These are phyloP conservation scores for Boletus vermiculosoides DNA, from an alignment of 768 basidiomycete genomes.

Conservation along the genomic window DNA sequence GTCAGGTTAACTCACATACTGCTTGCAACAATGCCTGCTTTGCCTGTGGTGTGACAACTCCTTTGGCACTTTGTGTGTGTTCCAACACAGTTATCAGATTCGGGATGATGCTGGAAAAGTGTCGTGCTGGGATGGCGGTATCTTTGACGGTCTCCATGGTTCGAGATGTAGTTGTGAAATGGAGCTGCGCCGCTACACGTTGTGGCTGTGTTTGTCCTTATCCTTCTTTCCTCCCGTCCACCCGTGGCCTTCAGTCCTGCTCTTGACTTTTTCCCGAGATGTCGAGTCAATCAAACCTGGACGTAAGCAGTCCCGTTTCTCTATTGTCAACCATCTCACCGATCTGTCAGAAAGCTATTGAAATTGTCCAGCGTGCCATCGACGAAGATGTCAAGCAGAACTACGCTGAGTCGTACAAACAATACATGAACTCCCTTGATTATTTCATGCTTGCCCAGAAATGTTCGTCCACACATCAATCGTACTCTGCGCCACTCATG, in stretches of 20 bases:
- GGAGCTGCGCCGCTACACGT: neutral
- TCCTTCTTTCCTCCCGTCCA: neutral
- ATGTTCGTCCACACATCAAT: conserved; percentile 45
- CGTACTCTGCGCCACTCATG: neutral
- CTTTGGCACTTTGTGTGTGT: conserved; percentile 57
- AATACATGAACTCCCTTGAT: conserved; percentile 92
- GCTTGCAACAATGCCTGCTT: conserved; percentile 69
- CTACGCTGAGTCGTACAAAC: conserved; percentile 92
- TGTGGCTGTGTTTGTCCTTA: conserved; percentile 20
- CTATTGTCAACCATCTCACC: conserved; percentile 12
- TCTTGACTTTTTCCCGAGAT: conserved; percentile 25
- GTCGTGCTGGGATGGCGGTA: conserved; percentile 38
- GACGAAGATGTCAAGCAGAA: conserved; percentile 92
- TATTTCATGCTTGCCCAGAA: conserved; percentile 98
- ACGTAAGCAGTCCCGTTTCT: conserved; percentile 36
- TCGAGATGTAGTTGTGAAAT: neutral
- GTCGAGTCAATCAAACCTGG: conserved; percentile 46
- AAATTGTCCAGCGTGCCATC: conserved; percentile 89
- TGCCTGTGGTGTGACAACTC: conserved; percentile 51
- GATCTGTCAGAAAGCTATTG: conserved; percentile 67
- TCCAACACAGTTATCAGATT: conserved; percentile 63
- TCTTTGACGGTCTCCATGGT: conserved; percentile 9
- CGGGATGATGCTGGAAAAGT: conserved; percentile 56
- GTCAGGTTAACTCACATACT: conserved; percentile 36
- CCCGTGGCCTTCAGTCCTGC: neutral